Conservation (phyloP, 805 yeast species). For the Torulaspora franciscae region DNA sequence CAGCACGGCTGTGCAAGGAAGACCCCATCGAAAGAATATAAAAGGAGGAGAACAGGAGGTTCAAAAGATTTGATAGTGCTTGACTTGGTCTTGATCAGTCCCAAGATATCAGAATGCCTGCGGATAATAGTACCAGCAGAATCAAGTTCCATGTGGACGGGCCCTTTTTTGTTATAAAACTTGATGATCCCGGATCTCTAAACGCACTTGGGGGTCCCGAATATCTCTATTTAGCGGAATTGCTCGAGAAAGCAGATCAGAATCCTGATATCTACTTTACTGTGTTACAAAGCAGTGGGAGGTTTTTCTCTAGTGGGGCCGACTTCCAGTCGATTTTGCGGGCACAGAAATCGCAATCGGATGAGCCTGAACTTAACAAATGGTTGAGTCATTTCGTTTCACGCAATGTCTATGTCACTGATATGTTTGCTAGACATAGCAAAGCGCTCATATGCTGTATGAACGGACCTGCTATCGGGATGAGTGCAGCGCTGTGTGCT, state of each 20-base stretch:
- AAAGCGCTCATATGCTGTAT: conserved; percentile 69
- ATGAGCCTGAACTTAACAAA: conserved; percentile 31
- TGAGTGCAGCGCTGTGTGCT: conserved; percentile 68
- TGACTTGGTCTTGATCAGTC: not conserved
- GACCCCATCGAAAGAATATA: conserved; percentile 3
- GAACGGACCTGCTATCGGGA: conserved; percentile 85
- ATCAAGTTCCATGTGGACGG: conserved; percentile 18
- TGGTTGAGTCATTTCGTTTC: conserved; percentile 62
- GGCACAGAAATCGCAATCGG: conserved; percentile 13
- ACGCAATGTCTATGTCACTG: conserved; percentile 65
- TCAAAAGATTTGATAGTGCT: not conserved
- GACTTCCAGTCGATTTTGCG: conserved; percentile 43
- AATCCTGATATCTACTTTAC: conserved; percentile 62
- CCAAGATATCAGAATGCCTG: not conserved
- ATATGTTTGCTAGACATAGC: conserved; percentile 61
- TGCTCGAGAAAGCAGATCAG: conserved; percentile 56
- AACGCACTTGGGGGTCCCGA: conserved; percentile 68
- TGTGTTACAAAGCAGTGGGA: conserved; percentile 62
- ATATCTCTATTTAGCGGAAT: conserved; percentile 54
- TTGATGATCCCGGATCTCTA: conserved; percentile 54
- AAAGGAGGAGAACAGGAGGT: not conserved
- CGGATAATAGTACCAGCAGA: conserved; percentile 7
- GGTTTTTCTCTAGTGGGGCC: conserved; percentile 83
- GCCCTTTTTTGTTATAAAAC: conserved; percentile 53
- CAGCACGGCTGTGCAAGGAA: conserved; percentile 3